phyloP scores from a whole-genome alignment of 2,329 filamentous ascomycete species.

The Aspergillus costaricaensis region DNA sequence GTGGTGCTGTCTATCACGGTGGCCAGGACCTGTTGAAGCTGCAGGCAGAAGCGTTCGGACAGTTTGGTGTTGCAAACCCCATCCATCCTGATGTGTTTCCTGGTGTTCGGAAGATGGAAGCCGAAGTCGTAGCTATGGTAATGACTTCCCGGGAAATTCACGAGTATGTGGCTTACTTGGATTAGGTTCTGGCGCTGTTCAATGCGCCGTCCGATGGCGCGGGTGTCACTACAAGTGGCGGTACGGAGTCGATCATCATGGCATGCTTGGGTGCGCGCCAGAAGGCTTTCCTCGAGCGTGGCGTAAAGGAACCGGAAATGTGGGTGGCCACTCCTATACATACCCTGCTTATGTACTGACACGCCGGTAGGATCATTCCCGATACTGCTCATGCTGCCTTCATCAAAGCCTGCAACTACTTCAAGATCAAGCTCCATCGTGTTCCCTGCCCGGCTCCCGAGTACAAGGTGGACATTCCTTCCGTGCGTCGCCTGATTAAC shows the following conservation, averaged over 20 bases:
- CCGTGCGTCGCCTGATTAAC: slow-evolving; percentile 84
- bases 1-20: slow-evolving; percentile 94
- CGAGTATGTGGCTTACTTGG: slow-evolving; percentile 9
- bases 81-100: slow-evolving; percentile 99
- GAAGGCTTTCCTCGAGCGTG: slow-evolving; percentile 81
- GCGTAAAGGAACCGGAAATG: slow-evolving; percentile 94
- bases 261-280: slow-evolving; percentile 87
- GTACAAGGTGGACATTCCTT: slow-evolving; percentile 79
- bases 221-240: slow-evolving; percentile 87
- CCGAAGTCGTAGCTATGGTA: slow-evolving; percentile 96
- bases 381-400: slow-evolving; percentile 96
- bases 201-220: slow-evolving; percentile 82
- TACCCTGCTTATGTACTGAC: slow-evolving; percentile 21
- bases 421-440: slow-evolving; percentile 91
- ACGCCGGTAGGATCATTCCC: slow-evolving; percentile 72
- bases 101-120: slow-evolving; percentile 98
- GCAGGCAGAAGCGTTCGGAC: slow-evolving; percentile 89
- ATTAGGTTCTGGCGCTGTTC: slow-evolving; percentile 73
- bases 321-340: slow-evolving; percentile 47
- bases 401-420: slow-evolving; percentile 92
- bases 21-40: slow-evolving; percentile 78
- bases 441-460: slow-evolving; percentile 81
- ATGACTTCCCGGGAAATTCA: slow-evolving; percentile 9
- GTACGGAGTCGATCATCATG: slow-evolving; percentile 96
- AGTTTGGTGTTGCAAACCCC: slow-evolving; percentile 93